Evolutionary conservation across 2,329 filamentous ascomycete species (phyloP), one percentile per base, ranked within the genome.

Genomic region (Verticillium nubilum): DNA sequence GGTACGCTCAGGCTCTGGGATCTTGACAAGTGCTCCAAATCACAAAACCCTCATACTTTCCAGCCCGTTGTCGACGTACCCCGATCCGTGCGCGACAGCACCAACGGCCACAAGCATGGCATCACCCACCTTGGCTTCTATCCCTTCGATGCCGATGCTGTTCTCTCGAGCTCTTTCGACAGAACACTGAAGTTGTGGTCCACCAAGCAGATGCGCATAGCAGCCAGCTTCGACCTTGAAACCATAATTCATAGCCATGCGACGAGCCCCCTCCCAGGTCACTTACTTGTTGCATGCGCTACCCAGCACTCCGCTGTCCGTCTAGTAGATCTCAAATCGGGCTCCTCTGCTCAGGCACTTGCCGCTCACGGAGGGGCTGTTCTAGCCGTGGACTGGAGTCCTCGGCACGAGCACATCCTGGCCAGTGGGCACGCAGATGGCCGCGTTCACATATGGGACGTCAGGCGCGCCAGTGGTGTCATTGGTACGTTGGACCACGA

Each of bases 1-100:
- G 91, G 90, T 10, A 90, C 89, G 1, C 86, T 97, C 68, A 90
- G 87, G 65, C 76, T 97, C 53, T 97, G 93, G 93, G 88, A 97
- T 73, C 82, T 97, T 6, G 90, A 96, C 67, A 76, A 82, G 56
- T 77, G 79, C 65, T 71, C 70, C 13, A 78, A 78, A 61, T 73
- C 77, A 5, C 76, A 74, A 63, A 71, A 62, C 62, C 72, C 72
- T 35, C 80, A 80, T 67, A 80, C 71, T 19, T 87, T 82, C 67
- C 79, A 75, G 6, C 84, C 90, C 2, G 71, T 81, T 23, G 81
- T 78, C 56, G 77, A 76, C 26, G 77, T 86, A 55, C 67, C 75
- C 15, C 78, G 80, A 55, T 80, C 77, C 19, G 68, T 71, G 2
- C 61, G 63, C 4, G 68, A 69, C 4, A 61, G 66, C 15, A 58